Percentiles rank a stretch among this genome's conserved stretches.
These are phyloP conservation scores for Ceratocystis lukuohia DNA, from an alignment of 2,329 filamentous ascomycete genomes.

Conservation along the genomic window DNA sequence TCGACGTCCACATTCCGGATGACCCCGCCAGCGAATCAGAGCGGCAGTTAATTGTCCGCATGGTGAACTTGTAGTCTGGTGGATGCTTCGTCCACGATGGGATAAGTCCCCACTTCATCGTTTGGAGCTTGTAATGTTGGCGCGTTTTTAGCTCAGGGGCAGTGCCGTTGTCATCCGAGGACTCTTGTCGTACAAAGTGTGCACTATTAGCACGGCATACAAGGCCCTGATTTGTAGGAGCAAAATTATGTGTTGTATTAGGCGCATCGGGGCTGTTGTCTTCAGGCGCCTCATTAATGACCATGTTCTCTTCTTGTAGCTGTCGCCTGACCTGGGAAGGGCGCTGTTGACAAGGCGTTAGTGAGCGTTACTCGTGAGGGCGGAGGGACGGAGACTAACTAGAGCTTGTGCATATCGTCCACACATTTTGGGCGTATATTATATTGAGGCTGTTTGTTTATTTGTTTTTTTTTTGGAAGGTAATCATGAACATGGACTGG, in stretches of 20 bases:
- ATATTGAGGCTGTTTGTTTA: no score
- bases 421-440: slow-evolving; percentile 25
- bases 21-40: slow-evolving; percentile 68
- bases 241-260: slow-evolving; percentile 81
- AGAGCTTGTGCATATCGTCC: slow-evolving; percentile 29
- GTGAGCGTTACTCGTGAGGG: slow-evolving; percentile 24
- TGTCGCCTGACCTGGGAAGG: slow-evolving; percentile 62
- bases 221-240: slow-evolving; percentile 70
- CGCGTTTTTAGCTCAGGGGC: slow-evolving; percentile 7
- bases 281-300: slow-evolving; percentile 54
- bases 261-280: slow-evolving; percentile 50
- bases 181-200: slow-evolving; percentile 29
- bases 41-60: slow-evolving; percentile 91
- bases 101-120: slow-evolving; percentile 92
- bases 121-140: slow-evolving; percentile 65
- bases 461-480: no score
- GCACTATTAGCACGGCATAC: slow-evolving; percentile 59
- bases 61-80: slow-evolving; percentile 60
- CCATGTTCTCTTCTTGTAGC: slow-evolving; percentile 61
- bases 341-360: slow-evolving; percentile 37
- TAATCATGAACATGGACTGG: neutral
- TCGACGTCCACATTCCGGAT: slow-evolving; percentile 77
- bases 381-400: slow-evolving; percentile 22
- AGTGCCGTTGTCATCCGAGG: slow-evolving; percentile 30
- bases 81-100: slow-evolving; percentile 86